Base-by-base conservation (phyloP, 2,329 filamentous ascomycete genomes). In the Venturia asperata region DNA sequence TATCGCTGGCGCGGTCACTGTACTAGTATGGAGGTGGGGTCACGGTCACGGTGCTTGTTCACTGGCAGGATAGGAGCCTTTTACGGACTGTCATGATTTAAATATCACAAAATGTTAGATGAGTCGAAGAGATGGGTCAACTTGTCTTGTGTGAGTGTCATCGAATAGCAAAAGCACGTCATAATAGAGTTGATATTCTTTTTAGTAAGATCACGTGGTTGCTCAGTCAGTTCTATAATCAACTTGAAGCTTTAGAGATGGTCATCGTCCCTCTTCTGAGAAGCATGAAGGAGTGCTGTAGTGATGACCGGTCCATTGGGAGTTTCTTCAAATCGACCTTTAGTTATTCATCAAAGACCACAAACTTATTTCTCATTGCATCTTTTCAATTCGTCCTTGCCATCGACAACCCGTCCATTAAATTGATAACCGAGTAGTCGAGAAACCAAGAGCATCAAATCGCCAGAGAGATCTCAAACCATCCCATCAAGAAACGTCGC, bases 21-120 rank as follows among this genome's bases (percentile, higher is more conserved):
- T 37, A 17, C 30, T 5, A 30, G 52, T 37, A 37, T 21, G 52
- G 52, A 58, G 52, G 52, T 58, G 52, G 52, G 52, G 52, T 52
- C 30, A 34, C 3, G 30, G 30, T 34, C 21, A 27, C 47, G 21
- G 21, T n/a, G 45, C 24, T 34, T 34, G 6, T 45, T 45, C 7
- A 19, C 6, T 17, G 42, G 17, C 15, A 17, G 42, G n/a, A 45
- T 3, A 15, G 17, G 13, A 47, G 4, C 9, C 30, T 55, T 34
- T 24, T 17, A 34, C 1, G 11, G 17, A 24, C 11, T 15, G 37
- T 58, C 10, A 3, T 37, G 30, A 30, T 24, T 2, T 5, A 21
- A 15, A 27, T 27, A 6, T 15, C 3, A 45, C 17, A 11, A 15
- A 1, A 15, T 52, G 21, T 11, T 52, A 13, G 21, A 52, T 52